A percentile compares a stretch with the other conserved stretches of the same genome.
Conservation (phyloP, 2,329 filamentous ascomycete genomes). For the Cladosporium cucumerinum region DNA sequence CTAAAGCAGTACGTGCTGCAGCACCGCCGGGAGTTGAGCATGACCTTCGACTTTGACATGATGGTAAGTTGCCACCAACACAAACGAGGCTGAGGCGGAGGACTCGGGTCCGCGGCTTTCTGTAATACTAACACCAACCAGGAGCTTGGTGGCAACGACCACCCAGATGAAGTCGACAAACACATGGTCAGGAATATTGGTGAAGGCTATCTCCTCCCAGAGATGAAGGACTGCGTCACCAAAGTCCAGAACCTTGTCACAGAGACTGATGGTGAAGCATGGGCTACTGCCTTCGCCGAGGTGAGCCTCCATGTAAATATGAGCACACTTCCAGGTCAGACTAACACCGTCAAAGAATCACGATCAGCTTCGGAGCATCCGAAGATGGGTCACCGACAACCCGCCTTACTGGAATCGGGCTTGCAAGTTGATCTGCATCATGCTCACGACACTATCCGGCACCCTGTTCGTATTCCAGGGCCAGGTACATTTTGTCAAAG, state of each 20-base stretch:
- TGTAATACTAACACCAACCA: not conserved
- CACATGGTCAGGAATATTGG: conserved; percentile 12
- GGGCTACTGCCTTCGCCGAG: conserved; percentile 15
- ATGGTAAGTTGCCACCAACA: not conserved
- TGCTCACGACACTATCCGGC: conserved; percentile 58
- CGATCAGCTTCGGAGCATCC: conserved; percentile 60
- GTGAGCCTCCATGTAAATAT: not conserved
- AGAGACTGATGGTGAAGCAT: conserved; percentile 45
- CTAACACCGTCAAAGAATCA: conserved; percentile 62
- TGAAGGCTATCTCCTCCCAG: conserved; percentile 26
- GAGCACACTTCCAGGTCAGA: not conserved
- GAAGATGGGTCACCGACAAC: conserved; percentile 27
- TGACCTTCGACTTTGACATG: conserved; percentile 17
- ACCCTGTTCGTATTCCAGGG: conserved; percentile 69
- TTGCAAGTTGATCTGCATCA: conserved; percentile 60
- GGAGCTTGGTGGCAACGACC: conserved; percentile 16
- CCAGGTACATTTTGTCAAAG: conserved; percentile 37
- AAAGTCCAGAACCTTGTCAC: conserved; percentile 48
- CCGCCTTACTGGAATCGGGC: conserved; percentile 43
- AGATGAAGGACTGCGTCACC: conserved; percentile 29
- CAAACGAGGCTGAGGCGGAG: not conserved
- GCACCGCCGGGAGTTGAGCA: conserved; percentile 9
- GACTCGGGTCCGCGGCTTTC: not conserved
- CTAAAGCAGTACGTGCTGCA: conserved; percentile 7
- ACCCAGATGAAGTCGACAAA: conserved; percentile 16